Evolutionary conservation across 179 eudicot species (phyloP).

Genomic region (Silene vulgaris): DNA sequence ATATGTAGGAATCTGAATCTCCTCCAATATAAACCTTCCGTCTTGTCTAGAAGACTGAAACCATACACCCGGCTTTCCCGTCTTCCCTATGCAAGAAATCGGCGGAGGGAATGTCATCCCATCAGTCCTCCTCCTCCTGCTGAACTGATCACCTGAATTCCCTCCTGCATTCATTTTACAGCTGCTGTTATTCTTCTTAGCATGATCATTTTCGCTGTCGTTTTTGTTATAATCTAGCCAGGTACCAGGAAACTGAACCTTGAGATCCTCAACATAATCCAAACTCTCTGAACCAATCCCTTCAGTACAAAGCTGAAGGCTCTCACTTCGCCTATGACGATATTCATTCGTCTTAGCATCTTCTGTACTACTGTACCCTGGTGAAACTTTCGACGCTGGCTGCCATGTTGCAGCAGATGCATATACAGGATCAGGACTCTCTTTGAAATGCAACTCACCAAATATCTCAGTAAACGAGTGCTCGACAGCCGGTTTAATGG

Average conservation of each 20-base stretch:
- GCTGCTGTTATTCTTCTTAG: neutral
- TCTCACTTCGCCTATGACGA: slow-evolving; percentile 39
- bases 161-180: slow-evolving; percentile 15
- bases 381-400: slow-evolving; percentile 13
- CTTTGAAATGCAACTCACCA: slow-evolving; percentile 70
- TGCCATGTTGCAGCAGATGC: slow-evolving; percentile 13
- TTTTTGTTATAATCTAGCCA: slow-evolving; percentile 15
- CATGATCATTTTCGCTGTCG: neutral
- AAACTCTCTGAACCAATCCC: slow-evolving; percentile 91
- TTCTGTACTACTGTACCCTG: neutral
- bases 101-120: slow-evolving; percentile 62
- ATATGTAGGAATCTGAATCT: slow-evolving; percentile 51
- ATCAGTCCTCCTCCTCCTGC: neutral
- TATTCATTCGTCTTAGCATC: slow-evolving; percentile 15
- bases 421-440: slow-evolving; percentile 20
- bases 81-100: slow-evolving; percentile 63
- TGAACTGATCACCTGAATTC: slow-evolving; percentile 19
- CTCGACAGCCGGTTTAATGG: slow-evolving; percentile 31
- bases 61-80: slow-evolving; percentile 66
- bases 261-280: slow-evolving; percentile 57
- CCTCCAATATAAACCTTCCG: slow-evolving; percentile 69
- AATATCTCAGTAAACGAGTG: slow-evolving; percentile 63
- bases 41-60: slow-evolving; percentile 59
- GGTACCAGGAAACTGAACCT: slow-evolving; percentile 21
- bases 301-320: slow-evolving; percentile 70